Evolutionary conservation across 2,329 filamentous ascomycete genomes (phyloP), one percentile per base, ranked within the genome.

Genomic region (Lecanicillium sp.): DNA sequence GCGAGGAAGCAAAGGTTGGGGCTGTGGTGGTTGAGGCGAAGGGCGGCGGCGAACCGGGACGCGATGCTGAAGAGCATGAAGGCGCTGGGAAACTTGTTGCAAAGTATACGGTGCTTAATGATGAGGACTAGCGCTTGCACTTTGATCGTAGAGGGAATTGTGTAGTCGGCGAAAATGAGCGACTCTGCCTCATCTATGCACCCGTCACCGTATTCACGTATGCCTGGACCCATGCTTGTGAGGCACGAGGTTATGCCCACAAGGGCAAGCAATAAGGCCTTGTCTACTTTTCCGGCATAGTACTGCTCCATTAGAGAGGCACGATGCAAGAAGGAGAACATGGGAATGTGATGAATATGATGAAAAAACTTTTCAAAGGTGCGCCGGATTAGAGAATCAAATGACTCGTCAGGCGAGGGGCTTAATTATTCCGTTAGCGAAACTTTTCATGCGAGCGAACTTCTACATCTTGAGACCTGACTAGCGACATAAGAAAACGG

Each of bases 261-360:
- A 4, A 80, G 62, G 32, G 76, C 74, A 4, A 79, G 66, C 4
- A 80, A 64, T 6, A 81, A 63, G 2, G 75, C 66, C 33, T 69
- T 71, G 55, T 80, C 77, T 53, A 80, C 73, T 52, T 75, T 75
- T 40, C 75, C 76, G 4, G 74, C 70, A 53, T 78, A 72, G 57
- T 78, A 78, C 24, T 77, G 70, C 57, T 79, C 76, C 75, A 79
- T 78, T 20, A 80, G 70, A 2, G 77, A 80, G 11, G 77, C 75
- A 21, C 76, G 74, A 55, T 81, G 77, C 14, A 81, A 61, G 49
- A 80, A 81, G 10, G 75, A 77, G 62, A 76, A 77, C 55, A 77
- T 75, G 37, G 77, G 75, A 44, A 80, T 75, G 52, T 80, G 77
- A 60, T 80, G 76, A 33, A 80, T 69, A 56, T 79, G 73, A 35